These are phyloP conservation scores for Pholiota microspora DNA, from an alignment of 768 basidiomycete species.

Conservation along the genomic window DNA sequence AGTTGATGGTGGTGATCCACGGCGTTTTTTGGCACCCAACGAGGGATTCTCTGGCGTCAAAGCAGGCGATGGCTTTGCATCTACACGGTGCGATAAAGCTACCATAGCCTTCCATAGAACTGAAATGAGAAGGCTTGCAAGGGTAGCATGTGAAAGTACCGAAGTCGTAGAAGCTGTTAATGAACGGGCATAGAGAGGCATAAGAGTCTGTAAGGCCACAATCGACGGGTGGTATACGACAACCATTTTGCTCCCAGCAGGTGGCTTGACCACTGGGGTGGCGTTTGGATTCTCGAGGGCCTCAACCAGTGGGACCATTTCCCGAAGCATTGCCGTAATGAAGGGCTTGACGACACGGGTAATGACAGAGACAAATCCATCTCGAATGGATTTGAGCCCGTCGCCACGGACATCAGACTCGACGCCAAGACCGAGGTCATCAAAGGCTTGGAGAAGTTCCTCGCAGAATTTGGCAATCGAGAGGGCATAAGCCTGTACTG, in stretches of 20 bases:
- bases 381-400: constrained; percentile 66
- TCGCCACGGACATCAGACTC: constrained; percentile 65
- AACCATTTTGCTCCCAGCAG: constrained; percentile 28
- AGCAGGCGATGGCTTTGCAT: constrained; percentile 35
- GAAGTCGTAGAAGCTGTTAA: constrained; percentile 56
- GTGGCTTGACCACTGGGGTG: constrained; percentile 25
- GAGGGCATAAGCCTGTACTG: constrained; percentile 71
- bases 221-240: constrained; percentile 58
- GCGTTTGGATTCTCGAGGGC: constrained; percentile 52
- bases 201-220: constrained; percentile 49
- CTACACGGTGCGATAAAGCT: constrained; percentile 63
- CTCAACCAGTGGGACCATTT: constrained; percentile 60
- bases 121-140: constrained; percentile 73
- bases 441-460: constrained; percentile 71
- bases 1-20: constrained; percentile 32
- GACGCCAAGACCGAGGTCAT: constrained; percentile 59
- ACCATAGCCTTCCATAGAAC: constrained; percentile 74
- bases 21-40: constrained; percentile 39
- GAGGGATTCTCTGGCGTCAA: constrained; percentile 34
- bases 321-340: constrained; percentile 56
- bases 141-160: constrained; percentile 51
- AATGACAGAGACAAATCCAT: constrained; percentile 67
- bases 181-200: constrained; percentile 61
- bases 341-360: constrained; percentile 66
- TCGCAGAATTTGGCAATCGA: constrained; percentile 68